These are phyloP conservation scores for Nyctanthes arbortristis DNA, from an alignment of 257 asterid species.

Conservation along the genomic window DNA sequence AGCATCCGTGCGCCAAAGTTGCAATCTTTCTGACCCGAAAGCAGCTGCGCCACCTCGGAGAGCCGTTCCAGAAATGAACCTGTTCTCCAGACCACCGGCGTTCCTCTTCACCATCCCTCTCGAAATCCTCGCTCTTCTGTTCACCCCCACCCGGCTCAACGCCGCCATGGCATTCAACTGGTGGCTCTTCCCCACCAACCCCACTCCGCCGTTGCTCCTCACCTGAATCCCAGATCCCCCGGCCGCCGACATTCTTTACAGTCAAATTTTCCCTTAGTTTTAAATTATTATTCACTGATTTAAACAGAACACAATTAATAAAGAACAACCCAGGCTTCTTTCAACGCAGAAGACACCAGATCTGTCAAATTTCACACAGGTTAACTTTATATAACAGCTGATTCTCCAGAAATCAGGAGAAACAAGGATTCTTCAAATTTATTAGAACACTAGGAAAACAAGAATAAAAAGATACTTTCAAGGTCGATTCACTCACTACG, in stretches of 20 bases:
- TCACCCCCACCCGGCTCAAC: constrained; percentile 38
- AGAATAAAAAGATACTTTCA: background rate
- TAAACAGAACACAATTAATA: background rate
- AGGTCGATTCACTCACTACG: constrained; percentile 16
- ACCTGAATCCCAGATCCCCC: constrained; percentile 51
- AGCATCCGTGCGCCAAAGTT: constrained; percentile 61
- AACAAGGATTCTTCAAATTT: background rate
- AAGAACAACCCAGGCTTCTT: background rate
- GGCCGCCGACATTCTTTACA: constrained; percentile 60
- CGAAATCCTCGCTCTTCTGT: constrained; percentile 35
- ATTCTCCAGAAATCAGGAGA: background rate
- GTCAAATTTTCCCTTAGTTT: background rate
- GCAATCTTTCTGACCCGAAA: constrained; percentile 53
- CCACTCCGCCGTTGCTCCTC: constrained; percentile 26
- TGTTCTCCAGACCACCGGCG: constrained; percentile 35
- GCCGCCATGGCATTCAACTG: constrained; percentile 81
- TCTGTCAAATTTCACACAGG: constrained; percentile 23
- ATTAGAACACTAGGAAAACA: background rate
- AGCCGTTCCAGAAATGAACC: constrained; percentile 48
- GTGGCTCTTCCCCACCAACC: constrained; percentile 49
- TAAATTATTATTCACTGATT: background rate
- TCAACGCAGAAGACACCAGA: constrained; percentile 18
- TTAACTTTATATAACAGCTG: background rate
- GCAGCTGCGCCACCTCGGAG: constrained; percentile 34
- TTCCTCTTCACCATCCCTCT: constrained; percentile 37